A percentile compares a stretch with the other conserved stretches of the same genome.
phyloP scores from a whole-genome alignment of 345 rosid genomes.

The Toxicodendron radicans region DNA sequence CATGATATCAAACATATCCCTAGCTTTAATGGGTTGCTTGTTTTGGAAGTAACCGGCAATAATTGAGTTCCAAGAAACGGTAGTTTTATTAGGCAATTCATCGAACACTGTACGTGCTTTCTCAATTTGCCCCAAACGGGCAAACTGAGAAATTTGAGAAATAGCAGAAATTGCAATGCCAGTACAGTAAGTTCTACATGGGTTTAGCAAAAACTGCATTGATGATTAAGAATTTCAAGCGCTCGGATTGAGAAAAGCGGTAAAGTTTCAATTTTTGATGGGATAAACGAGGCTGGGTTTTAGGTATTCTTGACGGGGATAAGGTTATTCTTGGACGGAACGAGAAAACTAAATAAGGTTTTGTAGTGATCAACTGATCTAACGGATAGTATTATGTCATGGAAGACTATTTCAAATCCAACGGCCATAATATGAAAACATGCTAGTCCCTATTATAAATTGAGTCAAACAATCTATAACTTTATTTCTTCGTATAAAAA shows the following conservation, averaged over 20 bases:
- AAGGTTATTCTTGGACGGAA: too few relatives aligned
- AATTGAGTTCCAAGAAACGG: constrained; percentile 68
- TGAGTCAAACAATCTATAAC: too few relatives aligned
- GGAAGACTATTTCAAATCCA: too few relatives aligned
- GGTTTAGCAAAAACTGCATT: constrained; percentile 39
- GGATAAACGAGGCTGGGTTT: neutral
- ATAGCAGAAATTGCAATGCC: constrained; percentile 20
- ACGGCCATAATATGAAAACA: too few relatives aligned
- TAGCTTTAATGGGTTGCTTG: constrained; percentile 52
- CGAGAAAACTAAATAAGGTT: too few relatives aligned
- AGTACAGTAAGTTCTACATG: constrained; percentile 36
- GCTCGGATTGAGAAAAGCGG: neutral
- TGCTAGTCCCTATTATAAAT: too few relatives aligned
- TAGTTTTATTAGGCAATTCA: constrained; percentile 42
- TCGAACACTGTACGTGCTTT: constrained; percentile 62
- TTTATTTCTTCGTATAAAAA: too few relatives aligned
- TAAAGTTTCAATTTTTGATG: neutral
- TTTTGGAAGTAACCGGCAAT: constrained; percentile 55
- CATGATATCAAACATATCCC: constrained; percentile 56
- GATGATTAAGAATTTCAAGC: constrained; percentile 6
- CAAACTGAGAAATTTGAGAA: constrained; percentile 49
- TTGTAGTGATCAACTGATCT: too few relatives aligned
- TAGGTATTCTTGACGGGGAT: neutral
- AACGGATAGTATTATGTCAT: too few relatives aligned
- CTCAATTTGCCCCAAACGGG: constrained; percentile 52